phyloP scores from a whole-genome alignment of 352 stramenopile genomes.

The Peronospora belbahrii region DNA sequence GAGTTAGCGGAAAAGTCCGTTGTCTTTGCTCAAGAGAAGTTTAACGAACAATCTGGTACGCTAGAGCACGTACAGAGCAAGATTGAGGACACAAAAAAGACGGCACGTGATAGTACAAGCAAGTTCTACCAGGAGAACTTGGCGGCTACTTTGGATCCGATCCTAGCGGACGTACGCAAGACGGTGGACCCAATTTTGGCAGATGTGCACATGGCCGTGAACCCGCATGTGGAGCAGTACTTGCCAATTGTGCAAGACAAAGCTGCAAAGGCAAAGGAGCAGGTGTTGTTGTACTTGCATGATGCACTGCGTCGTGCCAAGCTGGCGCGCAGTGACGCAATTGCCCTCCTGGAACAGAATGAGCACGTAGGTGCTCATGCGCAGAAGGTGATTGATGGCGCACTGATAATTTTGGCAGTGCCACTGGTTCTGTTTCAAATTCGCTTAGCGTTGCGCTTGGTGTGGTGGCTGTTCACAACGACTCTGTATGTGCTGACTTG shows the following conservation, averaged over 20 bases:
- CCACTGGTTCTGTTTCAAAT: slow-evolving; percentile 45
- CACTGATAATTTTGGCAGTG: slow-evolving; percentile 37
- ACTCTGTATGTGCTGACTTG: slow-evolving; percentile 41
- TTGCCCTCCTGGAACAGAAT: slow-evolving; percentile 52
- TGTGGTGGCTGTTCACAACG: slow-evolving; percentile 54
- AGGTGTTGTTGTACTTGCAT: slow-evolving; percentile 34
- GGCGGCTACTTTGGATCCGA: slow-evolving; percentile 54
- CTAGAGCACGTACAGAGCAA: slow-evolving; percentile 46
- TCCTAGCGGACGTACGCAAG: slow-evolving; percentile 43
- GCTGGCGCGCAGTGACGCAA: slow-evolving; percentile 38
- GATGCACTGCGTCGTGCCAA: slow-evolving; percentile 39
- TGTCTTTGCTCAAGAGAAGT: slow-evolving; percentile 33
- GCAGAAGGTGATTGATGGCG: slow-evolving; percentile 58
- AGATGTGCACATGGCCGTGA: slow-evolving; percentile 36
- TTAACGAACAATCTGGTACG: slow-evolving; percentile 34
- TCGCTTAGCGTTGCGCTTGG: slow-evolving; percentile 38
- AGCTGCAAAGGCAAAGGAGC: slow-evolving; percentile 29
- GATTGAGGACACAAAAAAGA: slow-evolving; percentile 41
- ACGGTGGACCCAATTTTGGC: slow-evolving; percentile 52
- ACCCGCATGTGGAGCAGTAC: slow-evolving; percentile 56
- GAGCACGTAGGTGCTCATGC: slow-evolving; percentile 47
- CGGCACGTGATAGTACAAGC: slow-evolving; percentile 32
- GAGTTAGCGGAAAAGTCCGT: slow-evolving; percentile 36
- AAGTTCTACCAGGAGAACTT: slow-evolving; percentile 68
- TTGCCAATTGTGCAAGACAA: slow-evolving; percentile 43